Base-by-base conservation (phyloP, 257 asterid genomes). In the Solanum corneliomulleri region DNA sequence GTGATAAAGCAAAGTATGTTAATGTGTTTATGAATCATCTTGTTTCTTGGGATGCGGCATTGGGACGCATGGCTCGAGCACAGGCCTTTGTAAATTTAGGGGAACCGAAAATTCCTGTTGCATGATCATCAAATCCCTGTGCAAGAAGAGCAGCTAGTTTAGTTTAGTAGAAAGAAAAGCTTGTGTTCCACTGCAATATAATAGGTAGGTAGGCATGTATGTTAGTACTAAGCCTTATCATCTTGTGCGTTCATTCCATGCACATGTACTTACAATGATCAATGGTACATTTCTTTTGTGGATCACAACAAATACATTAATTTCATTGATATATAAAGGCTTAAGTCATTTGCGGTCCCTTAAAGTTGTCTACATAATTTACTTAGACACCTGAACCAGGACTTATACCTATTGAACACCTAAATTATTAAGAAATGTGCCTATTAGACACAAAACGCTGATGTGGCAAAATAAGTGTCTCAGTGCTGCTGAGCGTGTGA, bases 31-130 rank as follows among this genome's bases (percentile, higher is more conserved):
- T 91, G 88, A 77, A 90, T 88, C 90, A 90, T 85, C 90, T 92
- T 9, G 91, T 92, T 42, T 96, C 99, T 44, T 96, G 99, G 99
- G 85, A 94, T 74, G 98, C 95, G 29, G 98, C 98, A 87, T 92
- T 94, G 92, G 98, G 92, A 35, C 98, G 98, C 39, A 69, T 96
- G 93, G 99, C 92, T 89, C 98, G 98, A 74, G 98, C 99, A 7
- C 98, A 96, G 89, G 95, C 98, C 85, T 96, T 96, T 85, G 98
- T 95, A 77, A 95, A 96, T 91, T 88, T 96, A 89, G 98, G 99
- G 0, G 99, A 96, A 89, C 98, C 99, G 72, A 94, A 92, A 89
- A 94, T 96, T 83, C 99, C 98, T 10, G 95, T 94, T 77, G 99
- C 98, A 11, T 96, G 95, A 96, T 44, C 39, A 27, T 45, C 64